Evolutionary conservation across 2,329 filamentous ascomycete species (phyloP).

Genomic region (Exutisphaerella laricina): DNA sequence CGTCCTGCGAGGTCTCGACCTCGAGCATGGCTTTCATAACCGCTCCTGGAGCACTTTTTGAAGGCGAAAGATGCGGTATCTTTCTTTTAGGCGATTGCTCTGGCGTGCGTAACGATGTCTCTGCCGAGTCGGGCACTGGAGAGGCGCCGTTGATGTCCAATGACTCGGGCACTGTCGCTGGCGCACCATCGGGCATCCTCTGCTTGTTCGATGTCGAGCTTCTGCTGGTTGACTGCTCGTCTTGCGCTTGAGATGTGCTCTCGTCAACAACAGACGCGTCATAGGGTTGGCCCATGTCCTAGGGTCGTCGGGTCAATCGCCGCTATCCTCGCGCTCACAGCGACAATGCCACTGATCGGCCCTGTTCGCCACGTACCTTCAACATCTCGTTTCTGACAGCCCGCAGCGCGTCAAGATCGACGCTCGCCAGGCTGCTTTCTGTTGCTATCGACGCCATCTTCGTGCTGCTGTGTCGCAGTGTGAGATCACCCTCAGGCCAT

Average conservation of each 20-base stretch:
- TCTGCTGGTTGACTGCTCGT: not conserved
- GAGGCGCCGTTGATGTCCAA: not conserved
- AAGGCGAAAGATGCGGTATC: conserved; percentile 16
- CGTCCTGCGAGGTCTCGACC: conserved; percentile 15
- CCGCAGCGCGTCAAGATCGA: conserved; percentile 19
- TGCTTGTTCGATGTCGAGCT: no score
- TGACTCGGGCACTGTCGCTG: not conserved
- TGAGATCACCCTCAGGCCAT: not conserved
- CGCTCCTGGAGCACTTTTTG: conserved; percentile 19
- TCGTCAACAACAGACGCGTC: no score
- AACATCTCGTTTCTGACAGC: conserved; percentile 18
- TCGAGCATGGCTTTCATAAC: conserved; percentile 25
- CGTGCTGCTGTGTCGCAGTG: not conserved
- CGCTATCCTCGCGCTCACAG: conserved; percentile 6
- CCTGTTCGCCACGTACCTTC: conserved; percentile 17
- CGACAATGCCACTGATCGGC: not conserved
- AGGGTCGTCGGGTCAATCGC: conserved; percentile 27
- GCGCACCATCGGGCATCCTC: no score
- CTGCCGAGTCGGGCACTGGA: conserved; percentile 19
- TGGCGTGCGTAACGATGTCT: conserved; percentile 11
- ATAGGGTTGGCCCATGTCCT: conserved; percentile 23
- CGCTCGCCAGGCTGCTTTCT: conserved; percentile 24
- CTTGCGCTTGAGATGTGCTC: no score
- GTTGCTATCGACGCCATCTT: conserved; percentile 24
- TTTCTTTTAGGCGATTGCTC: conserved; percentile 9